These are phyloP conservation scores for Amaranthus palmeri DNA, from an alignment of 148 eudicot species.

Conservation along the genomic window DNA sequence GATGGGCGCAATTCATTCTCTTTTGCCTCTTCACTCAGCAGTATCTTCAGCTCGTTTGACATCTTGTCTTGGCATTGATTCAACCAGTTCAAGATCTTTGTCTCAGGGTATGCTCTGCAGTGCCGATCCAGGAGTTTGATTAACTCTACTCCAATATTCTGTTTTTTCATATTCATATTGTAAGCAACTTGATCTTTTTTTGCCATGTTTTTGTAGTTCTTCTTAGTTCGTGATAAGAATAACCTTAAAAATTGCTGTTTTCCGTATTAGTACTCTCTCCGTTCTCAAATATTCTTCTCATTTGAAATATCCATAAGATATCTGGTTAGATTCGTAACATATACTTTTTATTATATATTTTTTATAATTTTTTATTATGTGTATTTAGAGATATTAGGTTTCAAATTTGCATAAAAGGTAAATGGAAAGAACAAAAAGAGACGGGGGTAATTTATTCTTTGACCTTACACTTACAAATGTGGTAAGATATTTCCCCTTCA, in stretches of 20 bases:
- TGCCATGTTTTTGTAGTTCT: constrained; percentile 14
- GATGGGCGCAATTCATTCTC: constrained; percentile 67
- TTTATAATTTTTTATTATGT: no score
- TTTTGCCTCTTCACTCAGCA: constrained; percentile 80
- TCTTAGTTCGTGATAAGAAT: not conserved
- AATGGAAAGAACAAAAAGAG: no score
- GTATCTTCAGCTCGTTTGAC: constrained; percentile 77
- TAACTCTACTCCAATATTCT: constrained; percentile 21
- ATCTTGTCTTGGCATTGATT: constrained; percentile 74
- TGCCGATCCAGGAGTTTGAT: constrained; percentile 98
- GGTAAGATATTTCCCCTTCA: not conserved
- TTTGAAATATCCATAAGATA: not conserved
- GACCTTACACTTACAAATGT: no score
- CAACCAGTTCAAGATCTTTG: constrained; percentile 76
- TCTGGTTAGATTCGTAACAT: no score
- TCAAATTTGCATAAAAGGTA: not conserved
- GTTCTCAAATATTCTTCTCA: not conserved
- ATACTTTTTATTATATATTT: no score
- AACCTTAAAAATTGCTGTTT: not conserved
- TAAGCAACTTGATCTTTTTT: constrained; percentile 35
- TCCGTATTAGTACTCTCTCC: not conserved
- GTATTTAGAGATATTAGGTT: no score
- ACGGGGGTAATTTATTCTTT: no score
- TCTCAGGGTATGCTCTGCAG: constrained; percentile 98
- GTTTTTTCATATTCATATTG: constrained; percentile 30